Base-by-base conservation (phyloP, 768 basidiomycete genomes). In the Tephrocybe sp. region DNA sequence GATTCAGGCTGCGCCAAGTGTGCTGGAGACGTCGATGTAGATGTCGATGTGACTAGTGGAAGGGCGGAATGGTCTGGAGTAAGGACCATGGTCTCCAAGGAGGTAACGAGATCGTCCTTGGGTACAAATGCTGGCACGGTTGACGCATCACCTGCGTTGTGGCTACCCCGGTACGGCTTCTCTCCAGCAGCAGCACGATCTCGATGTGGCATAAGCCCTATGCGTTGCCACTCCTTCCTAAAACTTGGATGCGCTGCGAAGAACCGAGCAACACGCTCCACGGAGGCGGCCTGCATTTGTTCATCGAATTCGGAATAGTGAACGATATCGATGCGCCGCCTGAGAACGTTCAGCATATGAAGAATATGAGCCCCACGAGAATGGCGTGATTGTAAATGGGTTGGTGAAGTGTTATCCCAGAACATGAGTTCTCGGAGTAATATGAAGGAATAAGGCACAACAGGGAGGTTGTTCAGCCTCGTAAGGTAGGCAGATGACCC, bases 381-480 rank as follows among this genome's bases (percentile, higher is more conserved):
- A 11, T 30, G 32, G 8, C 51, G 30, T 14, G 39, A 15, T 24
- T 46, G 25, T 15, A 18, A 8, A 12, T 50, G 43, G 20, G 28
- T 12, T 21, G 23, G 37, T 4, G 34, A n/a, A 6, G 28, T 49
- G 7, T 7, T 38, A 21, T 55, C 57, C 57, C 57, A 58, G 3
- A 46, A 23, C 47, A 50, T 51, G 17, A 58, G 54, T 36, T 49
- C 44, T 14, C 46, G 54, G 18, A 58, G 57, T 8, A 58, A n/a
- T 14, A 58, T 32, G 20, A 53, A 49, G 3, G 57, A 43, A 46
- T 55, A 58, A 6, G 57, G 57, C 5, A 53, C 42, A 4, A 56
- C 4, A 2, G 57, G 57, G 5, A 53, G 14, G 17, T 30, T 44
- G 17, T 58, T 40, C 33, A 53, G 42, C 3, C 14, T 46, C 14